Percentiles rank a stretch among this genome's conserved stretches.
phyloP scores from a whole-genome alignment of 495 filamentous ascomycete genomes.

The Podospora conica region DNA sequence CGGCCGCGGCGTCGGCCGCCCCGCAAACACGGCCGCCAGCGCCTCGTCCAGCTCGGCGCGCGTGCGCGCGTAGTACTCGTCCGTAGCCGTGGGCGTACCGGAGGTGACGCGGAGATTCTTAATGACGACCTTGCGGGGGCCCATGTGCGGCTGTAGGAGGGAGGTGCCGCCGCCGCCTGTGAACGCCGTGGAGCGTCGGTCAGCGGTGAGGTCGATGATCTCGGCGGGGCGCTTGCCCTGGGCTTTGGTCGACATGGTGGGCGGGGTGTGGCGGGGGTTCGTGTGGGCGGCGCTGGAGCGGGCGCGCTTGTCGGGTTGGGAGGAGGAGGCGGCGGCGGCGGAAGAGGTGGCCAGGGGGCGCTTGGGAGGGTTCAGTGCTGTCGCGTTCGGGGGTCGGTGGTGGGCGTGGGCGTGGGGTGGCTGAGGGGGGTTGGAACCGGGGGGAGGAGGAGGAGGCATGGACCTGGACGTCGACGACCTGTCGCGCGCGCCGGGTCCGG shows the following conservation, averaged over 20 bases:
- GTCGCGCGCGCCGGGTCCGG: not conserved
- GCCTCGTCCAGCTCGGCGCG: conserved; percentile 68
- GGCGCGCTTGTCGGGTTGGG: conserved; percentile 24
- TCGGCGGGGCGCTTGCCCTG: conserved; percentile 39
- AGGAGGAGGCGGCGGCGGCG: not conserved
- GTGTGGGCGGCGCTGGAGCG: conserved; percentile 23
- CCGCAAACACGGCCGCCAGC: conserved; percentile 63
- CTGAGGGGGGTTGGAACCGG: not conserved
- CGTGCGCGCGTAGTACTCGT: conserved; percentile 64
- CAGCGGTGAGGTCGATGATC: conserved; percentile 33
- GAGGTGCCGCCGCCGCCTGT: conserved; percentile 13
- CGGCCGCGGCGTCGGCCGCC: conserved; percentile 55
- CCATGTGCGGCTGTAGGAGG: conserved; percentile 49
- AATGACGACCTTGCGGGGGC: conserved; percentile 76
- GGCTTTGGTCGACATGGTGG: conserved; percentile 30
- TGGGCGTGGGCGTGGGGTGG: conserved; percentile 10
- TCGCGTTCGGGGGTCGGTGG: not conserved
- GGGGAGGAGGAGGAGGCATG: not conserved
- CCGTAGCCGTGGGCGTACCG: conserved; percentile 20
- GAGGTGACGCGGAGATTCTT: conserved; percentile 74
- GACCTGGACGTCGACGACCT: not conserved
- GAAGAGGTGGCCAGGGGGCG: not conserved
- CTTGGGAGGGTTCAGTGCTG: not conserved
- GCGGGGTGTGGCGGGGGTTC: conserved; percentile 7
- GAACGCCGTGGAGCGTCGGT: not conserved